These are phyloP conservation scores for Cyberlindnera maclurae DNA, from an alignment of 805 yeast genomes.

Conservation along the genomic window DNA sequence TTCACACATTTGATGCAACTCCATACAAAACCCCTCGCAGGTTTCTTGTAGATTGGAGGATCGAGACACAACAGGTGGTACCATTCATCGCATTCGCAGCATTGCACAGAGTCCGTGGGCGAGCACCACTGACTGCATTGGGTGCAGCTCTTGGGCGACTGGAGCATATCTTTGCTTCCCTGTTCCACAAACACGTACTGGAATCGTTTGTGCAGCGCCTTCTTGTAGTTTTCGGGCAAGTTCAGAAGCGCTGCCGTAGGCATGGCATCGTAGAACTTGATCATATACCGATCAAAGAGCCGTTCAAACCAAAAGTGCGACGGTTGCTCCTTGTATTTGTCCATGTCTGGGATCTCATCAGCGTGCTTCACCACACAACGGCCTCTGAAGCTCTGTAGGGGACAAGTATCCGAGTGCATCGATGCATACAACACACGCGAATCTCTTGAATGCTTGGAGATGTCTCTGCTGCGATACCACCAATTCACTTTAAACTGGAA, in stretches of 20 bases:
- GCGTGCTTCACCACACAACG: constrained; percentile 61
- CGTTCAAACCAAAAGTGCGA: constrained; percentile 79
- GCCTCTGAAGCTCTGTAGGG: constrained; percentile 70
- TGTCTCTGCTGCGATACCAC: constrained; percentile 86
- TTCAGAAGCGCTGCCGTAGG: constrained; percentile 52
- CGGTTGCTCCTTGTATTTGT: constrained; percentile 48
- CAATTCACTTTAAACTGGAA: constrained; percentile 72
- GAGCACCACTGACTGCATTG: constrained; percentile 84
- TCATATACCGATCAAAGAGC: constrained; percentile 80
- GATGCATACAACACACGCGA: constrained; percentile 77
- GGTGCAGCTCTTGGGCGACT: constrained; percentile 63
- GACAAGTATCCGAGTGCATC: constrained; percentile 80
- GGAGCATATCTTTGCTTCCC: constrained; percentile 55
- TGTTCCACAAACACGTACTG: constrained; percentile 69
- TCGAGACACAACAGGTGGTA: constrained; percentile 82
- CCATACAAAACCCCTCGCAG: constrained; percentile 87
- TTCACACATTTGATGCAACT: constrained; percentile 76
- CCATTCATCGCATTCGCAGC: constrained; percentile 66
- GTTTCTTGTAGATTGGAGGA: constrained; percentile 75
- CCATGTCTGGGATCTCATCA: constrained; percentile 49
- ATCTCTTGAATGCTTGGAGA: constrained; percentile 58
- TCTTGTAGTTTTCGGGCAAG: constrained; percentile 52
- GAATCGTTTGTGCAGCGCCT: constrained; percentile 59
- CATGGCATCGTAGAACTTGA: constrained; percentile 71
- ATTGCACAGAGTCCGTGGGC: constrained; percentile 61